phyloP scores from a whole-genome alignment of 768 basidiomycete genomes.

The Lactarius tabidus region DNA sequence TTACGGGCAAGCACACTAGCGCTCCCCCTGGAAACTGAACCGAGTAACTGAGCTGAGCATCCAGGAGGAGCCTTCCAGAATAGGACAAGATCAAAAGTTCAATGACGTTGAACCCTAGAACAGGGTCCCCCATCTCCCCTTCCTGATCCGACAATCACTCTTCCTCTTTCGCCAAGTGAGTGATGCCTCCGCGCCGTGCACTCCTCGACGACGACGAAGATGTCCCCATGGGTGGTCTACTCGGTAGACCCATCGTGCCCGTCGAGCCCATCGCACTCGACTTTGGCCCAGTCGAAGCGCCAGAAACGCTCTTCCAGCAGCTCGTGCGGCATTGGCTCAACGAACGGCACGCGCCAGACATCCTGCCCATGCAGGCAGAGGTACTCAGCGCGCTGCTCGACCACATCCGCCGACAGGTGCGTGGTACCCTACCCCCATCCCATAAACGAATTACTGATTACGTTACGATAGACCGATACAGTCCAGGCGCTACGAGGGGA shows the following conservation, averaged over 20 bases:
- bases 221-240: constrained; percentile 17
- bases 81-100: neutral
- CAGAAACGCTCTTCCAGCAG: constrained; percentile 60
- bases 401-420: constrained; percentile 78
- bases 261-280: constrained; percentile 13
- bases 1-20: neutral
- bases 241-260: neutral
- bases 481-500: constrained; percentile 76
- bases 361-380: constrained; percentile 68
- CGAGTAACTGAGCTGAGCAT: neutral
- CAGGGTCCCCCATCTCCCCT: neutral
- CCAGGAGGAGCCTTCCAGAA: neutral
- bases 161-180: neutral
- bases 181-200: constrained; percentile 23
- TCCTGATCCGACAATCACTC: neutral
- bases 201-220: constrained; percentile 25
- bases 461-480: constrained; percentile 57
- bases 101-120: neutral
- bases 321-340: constrained; percentile 84
- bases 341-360: constrained; percentile 77
- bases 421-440: constrained; percentile 21
- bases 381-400: constrained; percentile 64
- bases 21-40: neutral
- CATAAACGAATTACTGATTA: neutral
- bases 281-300: constrained; percentile 25